Conservation (phyloP, 805 yeast species). For the Candida loeiensis region DNA sequence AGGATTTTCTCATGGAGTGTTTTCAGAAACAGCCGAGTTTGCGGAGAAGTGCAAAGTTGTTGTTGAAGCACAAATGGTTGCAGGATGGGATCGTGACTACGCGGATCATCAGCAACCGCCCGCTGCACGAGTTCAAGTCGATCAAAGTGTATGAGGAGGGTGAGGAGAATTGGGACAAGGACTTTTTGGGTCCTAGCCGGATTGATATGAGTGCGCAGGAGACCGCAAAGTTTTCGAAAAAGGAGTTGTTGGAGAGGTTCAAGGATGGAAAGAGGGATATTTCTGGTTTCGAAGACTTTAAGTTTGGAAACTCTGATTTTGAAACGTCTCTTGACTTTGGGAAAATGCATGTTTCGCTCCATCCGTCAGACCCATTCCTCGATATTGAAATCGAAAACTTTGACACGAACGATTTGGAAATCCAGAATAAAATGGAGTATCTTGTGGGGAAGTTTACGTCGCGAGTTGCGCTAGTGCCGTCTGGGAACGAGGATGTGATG, state of each 20-base stretch:
- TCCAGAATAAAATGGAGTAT: constrained; percentile 38
- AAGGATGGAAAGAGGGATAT: constrained; percentile 24
- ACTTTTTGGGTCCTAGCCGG: constrained; percentile 17
- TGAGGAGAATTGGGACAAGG: constrained; percentile 40
- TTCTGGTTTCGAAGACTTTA: too few species aligned
- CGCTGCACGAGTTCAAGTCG: constrained; percentile 14
- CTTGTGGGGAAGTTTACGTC: constrained; percentile 30
- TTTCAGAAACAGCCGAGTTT: constrained; percentile 65
- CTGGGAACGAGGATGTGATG: constrained; percentile 29
- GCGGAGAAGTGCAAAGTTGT: constrained; percentile 52
- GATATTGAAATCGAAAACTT: constrained; percentile 36
- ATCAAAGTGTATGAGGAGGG: constrained; percentile 26
- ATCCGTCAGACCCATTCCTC: constrained; percentile 13
- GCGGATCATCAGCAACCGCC: constrained; percentile 4
- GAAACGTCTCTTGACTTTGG: background rate
- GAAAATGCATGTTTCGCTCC: background rate
- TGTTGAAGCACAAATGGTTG: constrained; percentile 65
- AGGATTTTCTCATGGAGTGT: constrained; percentile 63
- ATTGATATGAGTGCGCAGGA: background rate
- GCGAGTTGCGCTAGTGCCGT: constrained; percentile 28
- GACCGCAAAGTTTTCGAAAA: constrained; percentile 14
- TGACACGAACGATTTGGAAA: constrained; percentile 40
- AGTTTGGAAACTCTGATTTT: too few species aligned
- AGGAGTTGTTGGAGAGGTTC: constrained; percentile 30
- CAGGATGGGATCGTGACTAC: background rate